These are phyloP conservation scores for Vanilla planifolia DNA, from an alignment of 106 monocot species.

Conservation along the genomic window DNA sequence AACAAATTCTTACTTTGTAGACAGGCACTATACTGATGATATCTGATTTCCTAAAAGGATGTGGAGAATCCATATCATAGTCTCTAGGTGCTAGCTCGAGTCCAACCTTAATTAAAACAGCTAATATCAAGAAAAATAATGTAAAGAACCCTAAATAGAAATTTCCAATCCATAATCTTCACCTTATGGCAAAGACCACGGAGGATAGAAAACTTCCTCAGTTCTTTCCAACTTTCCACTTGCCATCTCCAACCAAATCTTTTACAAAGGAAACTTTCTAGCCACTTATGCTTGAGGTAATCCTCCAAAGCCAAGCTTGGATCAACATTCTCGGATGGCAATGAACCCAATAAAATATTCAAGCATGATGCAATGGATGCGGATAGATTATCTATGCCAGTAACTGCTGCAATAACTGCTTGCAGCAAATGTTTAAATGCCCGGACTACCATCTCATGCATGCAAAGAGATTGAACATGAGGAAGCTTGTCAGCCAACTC, in stretches of 20 bases:
- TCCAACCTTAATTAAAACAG: constrained; percentile 55
- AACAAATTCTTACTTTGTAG: constrained; percentile 60
- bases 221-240: constrained; percentile 38
- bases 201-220: constrained; percentile 83
- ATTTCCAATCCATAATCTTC: neutral
- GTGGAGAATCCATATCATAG: constrained; percentile 69
- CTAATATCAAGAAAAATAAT: neutral
- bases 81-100: constrained; percentile 88
- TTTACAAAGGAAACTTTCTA: constrained; percentile 61
- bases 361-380: constrained; percentile 62
- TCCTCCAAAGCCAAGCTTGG: constrained; percentile 19
- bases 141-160: constrained; percentile 1
- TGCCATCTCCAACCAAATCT: constrained; percentile 89
- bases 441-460: constrained; percentile 90
- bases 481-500: constrained; percentile 93
- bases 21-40: constrained; percentile 90
- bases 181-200: constrained; percentile 97
- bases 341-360: constrained; percentile 75
- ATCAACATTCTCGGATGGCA: constrained; percentile 36
- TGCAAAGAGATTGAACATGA: constrained; percentile 86
- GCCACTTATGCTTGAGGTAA: constrained; percentile 58
- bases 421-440: constrained; percentile 86
- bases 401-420: constrained; percentile 78
- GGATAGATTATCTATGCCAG: constrained; percentile 51
- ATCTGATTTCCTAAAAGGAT: constrained; percentile 76